A percentile compares a stretch with the other conserved stretches of the same genome.
Conservation (phyloP, 306 rosid species). For the Acacia confusa region DNA sequence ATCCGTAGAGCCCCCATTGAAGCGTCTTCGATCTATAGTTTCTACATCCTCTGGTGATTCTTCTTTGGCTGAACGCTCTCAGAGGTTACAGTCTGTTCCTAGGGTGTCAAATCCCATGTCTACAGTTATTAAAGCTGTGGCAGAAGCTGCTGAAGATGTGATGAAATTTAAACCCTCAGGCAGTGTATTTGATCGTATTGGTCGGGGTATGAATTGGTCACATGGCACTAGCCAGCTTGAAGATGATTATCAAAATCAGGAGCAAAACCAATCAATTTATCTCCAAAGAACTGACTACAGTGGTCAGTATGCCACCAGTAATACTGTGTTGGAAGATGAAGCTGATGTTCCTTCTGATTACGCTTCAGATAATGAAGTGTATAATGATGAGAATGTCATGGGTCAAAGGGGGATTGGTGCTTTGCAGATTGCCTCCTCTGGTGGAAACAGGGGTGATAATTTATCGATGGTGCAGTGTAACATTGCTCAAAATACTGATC, state of each 20-base stretch:
- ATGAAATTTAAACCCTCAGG: conserved; percentile 68
- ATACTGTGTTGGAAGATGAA: conserved; percentile 48
- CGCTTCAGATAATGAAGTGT: conserved; percentile 68
- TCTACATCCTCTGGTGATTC: conserved; percentile 62
- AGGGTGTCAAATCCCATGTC: conserved; percentile 78
- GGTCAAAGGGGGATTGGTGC: conserved; percentile 44
- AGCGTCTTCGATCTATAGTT: conserved; percentile 94
- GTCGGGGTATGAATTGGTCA: conserved; percentile 53
- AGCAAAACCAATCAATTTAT: conserved; percentile 42
- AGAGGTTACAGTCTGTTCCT: conserved; percentile 52
- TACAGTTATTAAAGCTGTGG: conserved; percentile 83
- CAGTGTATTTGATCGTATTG: conserved; percentile 91
- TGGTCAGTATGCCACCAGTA: conserved; percentile 47
- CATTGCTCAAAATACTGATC: conserved; percentile 45
- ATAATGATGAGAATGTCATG: conserved; percentile 45
- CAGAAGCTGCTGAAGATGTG: conserved; percentile 95
- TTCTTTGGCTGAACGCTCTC: conserved; percentile 52
- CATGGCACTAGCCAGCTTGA: conserved; percentile 47
- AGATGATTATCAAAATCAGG: conserved; percentile 46
- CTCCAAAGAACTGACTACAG: conserved; percentile 41
- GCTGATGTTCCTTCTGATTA: conserved; percentile 64
- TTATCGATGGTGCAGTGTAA: conserved; percentile 33
- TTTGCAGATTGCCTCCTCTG: conserved; percentile 46
- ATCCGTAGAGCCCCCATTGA: conserved; percentile 55
- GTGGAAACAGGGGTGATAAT: conserved; percentile 45